Evolutionary conservation across 2,329 filamentous ascomycete genomes (phyloP), one percentile per base, ranked within the genome.

Genomic region (Xylaria sp.): DNA sequence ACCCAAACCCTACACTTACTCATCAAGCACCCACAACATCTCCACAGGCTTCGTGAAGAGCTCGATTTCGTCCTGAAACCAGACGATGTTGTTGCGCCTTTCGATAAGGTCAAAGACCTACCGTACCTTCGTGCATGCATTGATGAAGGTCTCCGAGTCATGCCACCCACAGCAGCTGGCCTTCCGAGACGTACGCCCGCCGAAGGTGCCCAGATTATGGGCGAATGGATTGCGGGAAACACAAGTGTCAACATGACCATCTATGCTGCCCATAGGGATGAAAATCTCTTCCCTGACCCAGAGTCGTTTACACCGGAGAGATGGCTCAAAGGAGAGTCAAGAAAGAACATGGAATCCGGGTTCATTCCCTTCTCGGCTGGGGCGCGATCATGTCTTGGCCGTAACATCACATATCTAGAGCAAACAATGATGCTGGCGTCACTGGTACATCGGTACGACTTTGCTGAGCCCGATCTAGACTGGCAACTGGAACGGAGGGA

Each of bases 1-100:
- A 79, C 81, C 10, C 86, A 87, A 67, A 82, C 83, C 39, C 79
- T 88, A 73, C 84, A 83, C 71, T 80, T 83, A 68, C 78, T 89
- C 1, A 75, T 88, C 50, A 80, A 80, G 66, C 81, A 86, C 69
- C 84, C 85, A 0, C 49, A 69, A 2, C 71, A 69, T 22, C 72
- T 85, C 27, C 66, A 64, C 0, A 81, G 79, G 42, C 78, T 85
- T 0, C 78, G 80, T 1, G 76, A 79, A 10, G 85, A 86, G 69
- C 56, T 86, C 50, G 83, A 84, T 66, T 73, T 78, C 2, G 80
- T 81, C 13, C 72, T 85, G 1, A 79, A 81, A 0, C 72, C 76
- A 0, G 76, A 79, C 2, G 83, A 86, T 25, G 72, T 79, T 5
- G 75, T 86, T 29, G 81, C 81, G 0, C 77, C 82, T 0, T 86